phyloP scores from a whole-genome alignment of 108 stramenopile species.

The Cyclotella atomus region DNA sequence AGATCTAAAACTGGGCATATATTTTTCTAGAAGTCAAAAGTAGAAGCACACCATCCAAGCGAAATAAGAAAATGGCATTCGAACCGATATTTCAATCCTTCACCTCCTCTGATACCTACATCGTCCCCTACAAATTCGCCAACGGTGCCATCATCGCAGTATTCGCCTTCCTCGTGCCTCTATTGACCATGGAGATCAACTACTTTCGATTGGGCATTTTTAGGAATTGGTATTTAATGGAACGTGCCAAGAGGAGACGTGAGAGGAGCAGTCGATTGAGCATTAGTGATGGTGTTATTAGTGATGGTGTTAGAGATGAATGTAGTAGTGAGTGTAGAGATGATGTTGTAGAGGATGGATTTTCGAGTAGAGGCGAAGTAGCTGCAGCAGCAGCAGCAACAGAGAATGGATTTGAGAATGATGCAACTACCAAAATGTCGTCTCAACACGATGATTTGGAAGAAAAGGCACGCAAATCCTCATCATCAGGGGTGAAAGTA shows the following conservation, averaged over 20 bases:
- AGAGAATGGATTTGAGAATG: neutral
- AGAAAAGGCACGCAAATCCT: too few species aligned
- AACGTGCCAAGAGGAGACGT: neutral
- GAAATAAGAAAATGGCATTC: neutral
- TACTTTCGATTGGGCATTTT: slow-evolving; percentile 51
- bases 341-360: neutral
- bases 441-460: too few species aligned
- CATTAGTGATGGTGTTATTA: neutral
- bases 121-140: slow-evolving; percentile 11
- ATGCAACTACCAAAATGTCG: too few species aligned
- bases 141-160: slow-evolving; percentile 37
- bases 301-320: neutral
- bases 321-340: neutral
- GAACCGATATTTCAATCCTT: slow-evolving; percentile 9
- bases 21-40: too few species aligned
- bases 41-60: neutral
- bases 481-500: too few species aligned
- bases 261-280: neutral
- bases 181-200: slow-evolving; percentile 49
- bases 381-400: neutral
- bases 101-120: neutral
- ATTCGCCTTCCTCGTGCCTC: slow-evolving; percentile 40
- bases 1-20: too few species aligned
- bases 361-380: neutral
- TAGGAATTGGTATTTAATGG: slow-evolving; percentile 6